Conservation (phyloP, 192 early-diverging fungal genomes). For the Coemansia sp. region DNA sequence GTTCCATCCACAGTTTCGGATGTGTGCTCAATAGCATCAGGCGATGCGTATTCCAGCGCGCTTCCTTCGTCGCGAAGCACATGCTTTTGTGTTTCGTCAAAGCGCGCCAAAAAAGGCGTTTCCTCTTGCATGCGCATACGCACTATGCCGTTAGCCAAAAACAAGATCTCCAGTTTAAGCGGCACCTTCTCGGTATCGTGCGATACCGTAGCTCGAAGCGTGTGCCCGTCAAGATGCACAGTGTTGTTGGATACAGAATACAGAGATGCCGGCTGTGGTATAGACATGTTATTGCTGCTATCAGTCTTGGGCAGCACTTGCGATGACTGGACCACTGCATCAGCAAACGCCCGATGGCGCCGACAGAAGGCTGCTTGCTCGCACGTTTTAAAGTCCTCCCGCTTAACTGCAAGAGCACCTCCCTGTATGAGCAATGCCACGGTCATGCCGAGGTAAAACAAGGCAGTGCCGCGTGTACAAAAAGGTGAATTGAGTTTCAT, state of each 20-base stretch:
- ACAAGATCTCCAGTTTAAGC: constrained; percentile 42
- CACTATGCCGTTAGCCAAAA: constrained; percentile 60
- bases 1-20: constrained; percentile 14
- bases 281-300: neutral
- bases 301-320: constrained; percentile 17
- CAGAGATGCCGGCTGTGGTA: constrained; percentile 46
- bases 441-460: constrained; percentile 25
- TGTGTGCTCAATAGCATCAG: constrained; percentile 20
- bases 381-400: constrained; percentile 90
- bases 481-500: constrained; percentile 9
- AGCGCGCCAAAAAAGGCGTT: constrained; percentile 66
- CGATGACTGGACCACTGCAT: constrained; percentile 50
- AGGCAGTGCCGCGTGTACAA: neutral
- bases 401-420: constrained; percentile 60
- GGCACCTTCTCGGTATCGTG: constrained; percentile 34
- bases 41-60: constrained; percentile 24
- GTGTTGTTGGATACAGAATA: constrained; percentile 66
- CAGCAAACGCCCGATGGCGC: constrained; percentile 85
- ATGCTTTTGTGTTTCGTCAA: constrained; percentile 61
- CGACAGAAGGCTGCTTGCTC: constrained; percentile 83
- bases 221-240: constrained; percentile 54
- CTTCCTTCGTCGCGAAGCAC: constrained; percentile 55
- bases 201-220: constrained; percentile 27
- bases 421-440: constrained; percentile 22
- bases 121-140: constrained; percentile 69